Base-by-base conservation (phyloP, 2,329 filamentous ascomycete genomes). In the Rutstroemia sp. region DNA sequence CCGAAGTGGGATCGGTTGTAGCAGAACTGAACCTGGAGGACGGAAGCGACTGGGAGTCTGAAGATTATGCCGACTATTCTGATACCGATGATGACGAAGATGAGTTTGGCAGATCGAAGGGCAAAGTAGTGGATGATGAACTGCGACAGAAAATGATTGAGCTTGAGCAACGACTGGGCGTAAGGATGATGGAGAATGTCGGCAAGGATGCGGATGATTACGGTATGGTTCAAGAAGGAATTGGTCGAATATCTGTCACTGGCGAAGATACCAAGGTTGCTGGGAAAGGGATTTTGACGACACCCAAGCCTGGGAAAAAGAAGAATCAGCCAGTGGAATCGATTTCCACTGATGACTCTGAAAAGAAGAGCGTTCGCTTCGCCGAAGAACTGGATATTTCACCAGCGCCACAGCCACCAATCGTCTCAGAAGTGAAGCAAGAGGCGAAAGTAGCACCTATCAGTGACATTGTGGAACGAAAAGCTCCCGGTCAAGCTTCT, bases 11-110 rank as follows among this genome's bases (percentile, higher is more conserved):
- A 4, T 84, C 89, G 39, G 88, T 99, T 2, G 94, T 99, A 16
- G 94, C 94, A 16, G 91, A 97, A 72, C 80, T 99, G 47, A 83
- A 95, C 57, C 72, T 97, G 2, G 89, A 95, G 60, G 86, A 92
- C 58, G 81, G 77, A 2, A 72, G 72, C 48, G 82, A 83, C 52
- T 80, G 79, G 48, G 76, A 78, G n/a, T 73, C 77, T 42, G 73
- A 77, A 12, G 76, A 76, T 17, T 73, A 81, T 17, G 77, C 81
- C 41, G 73, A 75, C 1, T 74, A 80, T 3, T 77, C 79, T 7
- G 76, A 78, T 1, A 78, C 79, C 1, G 74, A 76, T n/a, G 75
- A 76, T 1, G 73, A 77, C 2, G 86, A 89, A 52, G 82, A 86
- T 10, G 86, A 94, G 67, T 85, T 82, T 67, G 92, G 92, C 4